Evolutionary conservation across 2,329 filamentous ascomycete species (phyloP), one percentile per base, ranked within the genome.

Genomic region (Colletotrichum noveboracense): DNA sequence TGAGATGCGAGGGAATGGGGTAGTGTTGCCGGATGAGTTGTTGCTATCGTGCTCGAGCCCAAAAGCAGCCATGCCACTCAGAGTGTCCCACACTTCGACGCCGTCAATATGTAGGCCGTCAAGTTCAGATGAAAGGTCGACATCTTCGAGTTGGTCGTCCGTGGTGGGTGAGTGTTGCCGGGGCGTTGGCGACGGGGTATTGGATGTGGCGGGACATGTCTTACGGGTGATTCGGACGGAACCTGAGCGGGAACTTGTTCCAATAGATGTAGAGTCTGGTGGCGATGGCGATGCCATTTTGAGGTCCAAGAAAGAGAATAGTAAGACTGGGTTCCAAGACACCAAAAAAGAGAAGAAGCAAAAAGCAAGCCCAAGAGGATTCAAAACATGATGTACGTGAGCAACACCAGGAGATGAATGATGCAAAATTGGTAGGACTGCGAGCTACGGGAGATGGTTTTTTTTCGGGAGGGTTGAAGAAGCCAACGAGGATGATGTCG

Each of bases 311-410:
- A 80, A 79, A 80, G 76, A 80, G 78, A 77, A 48, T 48, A 74
- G 79, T 81, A 83, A 83, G 80, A 82, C 81, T 80, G 72, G 81
- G 82, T 83, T 84, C 85, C 86, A 88, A 88, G 85, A 85, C 82
- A 83, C 83, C 84, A 84, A 86, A 85, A 85, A 80, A 83, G 78
- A 83, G 78, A 79, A 61, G 73, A 76, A 76, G 74, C 80, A 82
- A 80, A 81, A 80, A 82, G 74, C 76, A 74, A 75, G 76, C 73
- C 69, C 71, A 66, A 43, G 71, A 78, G 70, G 77, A 80, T 80
- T 84, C 85, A 85, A 85, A 84, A 81, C 85, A 87, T 87, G 80
- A 83, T 86, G 80, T 78, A 82, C 78, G 58, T 67, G 74, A 78
- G 75, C 74, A 78, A 76, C 76, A 72, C 62, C 76, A 71, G 69